Conservation (phyloP, 768 basidiomycete species). For the Tricholomella constricta region DNA sequence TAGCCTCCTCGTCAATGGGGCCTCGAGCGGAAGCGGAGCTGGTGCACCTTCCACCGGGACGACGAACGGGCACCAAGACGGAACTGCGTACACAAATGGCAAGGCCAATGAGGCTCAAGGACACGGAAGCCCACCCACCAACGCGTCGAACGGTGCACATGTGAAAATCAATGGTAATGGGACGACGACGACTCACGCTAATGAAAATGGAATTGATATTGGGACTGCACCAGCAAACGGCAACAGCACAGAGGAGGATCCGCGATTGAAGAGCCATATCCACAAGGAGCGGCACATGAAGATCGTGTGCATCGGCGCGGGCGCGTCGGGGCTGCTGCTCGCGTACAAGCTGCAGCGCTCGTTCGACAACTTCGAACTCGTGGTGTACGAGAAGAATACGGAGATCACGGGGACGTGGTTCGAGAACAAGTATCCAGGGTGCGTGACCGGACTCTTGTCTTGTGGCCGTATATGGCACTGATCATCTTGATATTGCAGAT, state of each 20-base stretch:
- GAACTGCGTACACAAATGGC: not conserved
- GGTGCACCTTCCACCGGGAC: too few species aligned
- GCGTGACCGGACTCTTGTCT: not conserved
- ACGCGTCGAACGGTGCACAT: too few species aligned
- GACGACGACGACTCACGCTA: too few species aligned
- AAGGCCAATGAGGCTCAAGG: too few species aligned
- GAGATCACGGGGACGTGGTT: constrained; percentile 35
- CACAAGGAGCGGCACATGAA: constrained; percentile 28
- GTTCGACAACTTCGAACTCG: constrained; percentile 33
- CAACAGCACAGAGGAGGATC: not conserved
- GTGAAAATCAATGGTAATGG: too few species aligned
- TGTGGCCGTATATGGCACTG: not conserved
- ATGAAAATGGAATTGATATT: too few species aligned
- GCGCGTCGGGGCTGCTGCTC: constrained; percentile 34
- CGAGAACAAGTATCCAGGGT: constrained; percentile 40
- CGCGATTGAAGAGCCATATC: constrained; percentile 24
- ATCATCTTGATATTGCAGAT: constrained; percentile 16
- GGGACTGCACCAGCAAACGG: not conserved
- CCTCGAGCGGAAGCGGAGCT: too few species aligned
- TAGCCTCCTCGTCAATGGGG: too few species aligned
- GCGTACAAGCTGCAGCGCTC: constrained; percentile 38
- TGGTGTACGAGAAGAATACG: constrained; percentile 36
- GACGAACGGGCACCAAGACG: too few species aligned
- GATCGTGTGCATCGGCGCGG: constrained; percentile 36
- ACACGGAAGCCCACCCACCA: too few species aligned